Base-by-base conservation (phyloP, 2,329 filamentous ascomycete species). In the Aschersonia sp. region DNA sequence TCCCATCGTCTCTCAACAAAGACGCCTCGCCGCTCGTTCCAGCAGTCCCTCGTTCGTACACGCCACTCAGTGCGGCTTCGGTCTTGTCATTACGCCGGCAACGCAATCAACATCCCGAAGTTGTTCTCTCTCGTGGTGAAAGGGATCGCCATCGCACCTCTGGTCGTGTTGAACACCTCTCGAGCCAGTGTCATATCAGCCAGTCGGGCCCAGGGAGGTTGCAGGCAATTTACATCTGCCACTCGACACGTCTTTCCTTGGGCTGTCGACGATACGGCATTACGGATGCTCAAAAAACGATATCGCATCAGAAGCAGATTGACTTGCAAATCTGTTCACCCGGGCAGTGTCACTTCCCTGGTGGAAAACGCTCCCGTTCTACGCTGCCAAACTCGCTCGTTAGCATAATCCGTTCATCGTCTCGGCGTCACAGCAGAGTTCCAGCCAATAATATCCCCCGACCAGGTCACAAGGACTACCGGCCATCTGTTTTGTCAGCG, bases 1-100 rank as follows among this genome's bases (percentile, higher is more conserved):
- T 53, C 51, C 51, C 54, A 45, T 50, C 53, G 56, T 54, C 55
- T 53, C 55, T 55, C 65, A 64, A 61, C 5, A 45, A 65, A 65
- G 64, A 64, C 51, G 47, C 47, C 46, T 50, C 31, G 62, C 55
- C 59, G 54, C 60, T 66, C 63, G 63, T 66, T 67, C 62, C 63
- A 66, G 64, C 47, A 45, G 40, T 66, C 64, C 56, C 59, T 65
- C 63, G 52, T 63, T 63, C 60, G 58, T 20, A 52, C 52, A 55
- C 52, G 55, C 55, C 54, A 54, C 56, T 56, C 58, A 20, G 20
- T 20, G 20, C 20, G 20, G 20, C 20, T 20, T 20, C 20, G 20
- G 20, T 20, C 20, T 20, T 20, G 20, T 20, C 20, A 20, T 20
- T 20, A 20, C 20, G 20, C 20, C 20, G 20, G 20, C 20, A 20